Base-by-base conservation (phyloP, 2,329 filamentous ascomycete species). In the Aspergillus bombycis region DNA sequence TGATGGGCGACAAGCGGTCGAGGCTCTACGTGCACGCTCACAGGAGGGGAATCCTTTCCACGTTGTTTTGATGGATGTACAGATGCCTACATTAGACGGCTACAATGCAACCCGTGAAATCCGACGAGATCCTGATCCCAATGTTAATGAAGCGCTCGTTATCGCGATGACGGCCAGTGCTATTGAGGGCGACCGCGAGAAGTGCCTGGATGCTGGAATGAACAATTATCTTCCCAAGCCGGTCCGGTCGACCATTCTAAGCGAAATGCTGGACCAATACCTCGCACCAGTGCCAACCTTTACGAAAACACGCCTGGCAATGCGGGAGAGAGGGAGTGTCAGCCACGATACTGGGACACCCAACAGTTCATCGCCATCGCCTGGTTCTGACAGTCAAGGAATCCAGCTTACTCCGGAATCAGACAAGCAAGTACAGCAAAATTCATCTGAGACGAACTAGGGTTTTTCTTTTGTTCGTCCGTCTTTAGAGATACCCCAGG, bases 121-220 rank as follows among this genome's bases (percentile, higher is more conserved):
- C 52, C 89, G 94, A 11, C 87, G 88, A 69, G 93, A 97, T 75
- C 77, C 87, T 0, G 86, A 93, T 63, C 89, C 93, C 41, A 86
- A 86, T 9, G 92, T 98, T 12, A 86, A 92, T 58, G 89, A 92
- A 67, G 88, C 96, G 1, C 83, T 97, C n/a, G 91, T 98, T 56
- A 97, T 98, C 70, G 94, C 94, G 60, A 97, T 98, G 94, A 98
- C 94, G 1, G 94, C 94, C 1, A 94, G 90, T 30, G 94, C 94
- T 3, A 98, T 98, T 65, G 91, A 95, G 75, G 94, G 94, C 21
- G 94, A 98, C 75, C 86, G 94, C 55, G 94, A 98, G 76, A 97
- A 96, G 79, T 97, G 94, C 70, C 82, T 97, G n/a, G 92, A 93
- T 57, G 92, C 93, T 1, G 94, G 94, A 52, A 98, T 98, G 94